Base-by-base conservation (phyloP, 2,329 filamentous ascomycete genomes). In the Fusarium brevicatenulatum region DNA sequence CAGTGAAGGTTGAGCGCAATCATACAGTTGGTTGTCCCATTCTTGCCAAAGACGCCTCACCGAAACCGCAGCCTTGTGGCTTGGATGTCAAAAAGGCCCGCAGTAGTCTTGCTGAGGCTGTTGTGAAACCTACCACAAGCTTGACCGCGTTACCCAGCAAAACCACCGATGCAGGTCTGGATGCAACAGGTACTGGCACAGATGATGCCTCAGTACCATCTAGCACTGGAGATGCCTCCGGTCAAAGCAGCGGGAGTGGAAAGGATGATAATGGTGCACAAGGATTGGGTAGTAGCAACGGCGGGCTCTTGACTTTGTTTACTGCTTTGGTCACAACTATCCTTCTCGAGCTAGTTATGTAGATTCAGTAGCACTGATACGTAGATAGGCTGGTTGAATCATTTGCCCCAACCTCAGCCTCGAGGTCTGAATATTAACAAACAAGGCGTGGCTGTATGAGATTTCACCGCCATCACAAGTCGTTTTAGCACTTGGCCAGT, bases 211-310 rank as follows among this genome's bases (percentile, higher is more conserved):
- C 34, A 21, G 36, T 46, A 6, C 5, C 68, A 13, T 52, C 36
- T 8, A 49, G 25, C 7, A 53, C 53, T 11, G 32, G 44, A 42
- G 94, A 21, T 94, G 94, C 73, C 90, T 90, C 60, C 97, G 84
- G 81, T 7, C 30, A 36, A 19, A 42, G 18, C 4, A 28, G 18
- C 25, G 21, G 30, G 4, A 30, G 25, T 5, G 34, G n/a, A 11
- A 40, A 71, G 18, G 50, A 39, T 30, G 49, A 42, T 11, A 56
- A 39, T 16, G 40, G 36, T 12, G 36, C 61, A 11, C 30, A 21
- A 2, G 6, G 16, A 8, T 28, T 56, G 16, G 21, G 39, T 3
- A 3, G 42, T 34, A 28, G 23, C 11, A 43, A 42, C 15, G 5
- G 13, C 16, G 39, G 32, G 11, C 7, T 54, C 2, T 16, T 55